Evolutionary conservation across 2,329 filamentous ascomycete species (phyloP).

Genomic region (Daldinia eschscholtzii): DNA sequence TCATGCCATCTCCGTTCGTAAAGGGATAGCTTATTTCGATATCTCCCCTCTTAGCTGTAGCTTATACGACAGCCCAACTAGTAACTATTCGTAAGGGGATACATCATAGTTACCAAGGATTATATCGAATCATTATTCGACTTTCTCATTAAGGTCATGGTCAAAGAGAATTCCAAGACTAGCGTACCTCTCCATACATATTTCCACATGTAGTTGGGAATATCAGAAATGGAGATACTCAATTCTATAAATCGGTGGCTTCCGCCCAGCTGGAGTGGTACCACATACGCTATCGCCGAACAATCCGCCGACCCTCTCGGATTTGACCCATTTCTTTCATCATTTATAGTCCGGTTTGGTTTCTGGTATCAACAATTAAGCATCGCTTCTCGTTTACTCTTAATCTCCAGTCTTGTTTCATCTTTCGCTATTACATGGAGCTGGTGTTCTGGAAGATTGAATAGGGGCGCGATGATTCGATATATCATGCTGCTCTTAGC

Average conservation of each 20-base stretch:
- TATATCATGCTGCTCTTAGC: constrained; percentile 29
- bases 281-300: constrained; percentile 25
- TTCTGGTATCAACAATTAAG: constrained; percentile 42
- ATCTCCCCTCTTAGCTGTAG: not conserved
- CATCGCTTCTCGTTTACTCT: constrained; percentile 39
- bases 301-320: constrained; percentile 21
- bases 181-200: not conserved
- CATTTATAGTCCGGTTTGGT: constrained; percentile 30
- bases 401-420: constrained; percentile 42
- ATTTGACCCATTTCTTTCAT: constrained; percentile 32
- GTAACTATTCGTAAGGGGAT: not conserved
- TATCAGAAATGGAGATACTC: constrained; percentile 13
- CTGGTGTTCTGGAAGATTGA: constrained; percentile 30
- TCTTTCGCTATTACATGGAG: constrained; percentile 38
- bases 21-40: not conserved
- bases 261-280: constrained; percentile 16
- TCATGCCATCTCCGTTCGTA: constrained; percentile 5
- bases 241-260: constrained; percentile 25
- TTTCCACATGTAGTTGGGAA: not conserved
- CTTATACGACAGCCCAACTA: not conserved
- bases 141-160: not conserved
- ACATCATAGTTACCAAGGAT: not conserved
- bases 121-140: constrained; percentile 1
- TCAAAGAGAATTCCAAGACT: no score
- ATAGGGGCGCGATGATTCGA: constrained; percentile 31